Evolutionary conservation across 345 rosid genomes (phyloP).

Genomic region (Linum tenue): DNA sequence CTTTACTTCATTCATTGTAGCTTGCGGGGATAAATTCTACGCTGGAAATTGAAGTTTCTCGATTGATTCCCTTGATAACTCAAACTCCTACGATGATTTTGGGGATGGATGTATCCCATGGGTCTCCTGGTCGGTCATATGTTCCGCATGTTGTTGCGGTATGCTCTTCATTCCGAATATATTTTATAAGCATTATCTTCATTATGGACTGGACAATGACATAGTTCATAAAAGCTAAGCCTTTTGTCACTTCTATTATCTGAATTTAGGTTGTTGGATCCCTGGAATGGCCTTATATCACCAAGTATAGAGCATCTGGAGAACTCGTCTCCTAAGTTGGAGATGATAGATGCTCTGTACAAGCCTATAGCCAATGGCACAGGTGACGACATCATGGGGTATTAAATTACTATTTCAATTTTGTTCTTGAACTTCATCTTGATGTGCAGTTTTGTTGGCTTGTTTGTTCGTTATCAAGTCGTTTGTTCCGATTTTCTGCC

Average conservation of each 20-base stretch:
- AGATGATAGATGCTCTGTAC: slow-evolving; percentile 82
- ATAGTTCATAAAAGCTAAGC: background rate
- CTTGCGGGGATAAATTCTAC: slow-evolving; percentile 92
- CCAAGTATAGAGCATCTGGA: slow-evolving; percentile 81
- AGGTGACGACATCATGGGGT: slow-evolving; percentile 86
- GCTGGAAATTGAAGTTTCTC: slow-evolving; percentile 50
- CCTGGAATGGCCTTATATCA: slow-evolving; percentile 62
- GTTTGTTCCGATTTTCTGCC: background rate
- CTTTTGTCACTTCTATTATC: background rate
- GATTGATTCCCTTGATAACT: slow-evolving; percentile 42
- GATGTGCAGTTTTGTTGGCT: background rate
- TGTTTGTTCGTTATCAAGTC: background rate
- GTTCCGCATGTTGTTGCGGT: slow-evolving; percentile 80
- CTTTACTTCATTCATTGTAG: slow-evolving; percentile 29
- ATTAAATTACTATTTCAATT: slow-evolving; percentile 4
- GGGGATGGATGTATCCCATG: slow-evolving; percentile 98
- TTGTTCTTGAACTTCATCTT: background rate
- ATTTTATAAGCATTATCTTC: background rate
- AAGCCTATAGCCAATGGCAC: slow-evolving; percentile 47
- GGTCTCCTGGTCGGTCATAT: slow-evolving; percentile 72
- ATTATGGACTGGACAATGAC: background rate
- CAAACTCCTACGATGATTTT: slow-evolving; percentile 76
- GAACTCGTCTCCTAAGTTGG: slow-evolving; percentile 69
- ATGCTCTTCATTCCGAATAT: slow-evolving; percentile 11
- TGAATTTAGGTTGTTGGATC: slow-evolving; percentile 83